Base-by-base conservation (phyloP, 2,329 filamentous ascomycete species). In the Alternaria arborescens region DNA sequence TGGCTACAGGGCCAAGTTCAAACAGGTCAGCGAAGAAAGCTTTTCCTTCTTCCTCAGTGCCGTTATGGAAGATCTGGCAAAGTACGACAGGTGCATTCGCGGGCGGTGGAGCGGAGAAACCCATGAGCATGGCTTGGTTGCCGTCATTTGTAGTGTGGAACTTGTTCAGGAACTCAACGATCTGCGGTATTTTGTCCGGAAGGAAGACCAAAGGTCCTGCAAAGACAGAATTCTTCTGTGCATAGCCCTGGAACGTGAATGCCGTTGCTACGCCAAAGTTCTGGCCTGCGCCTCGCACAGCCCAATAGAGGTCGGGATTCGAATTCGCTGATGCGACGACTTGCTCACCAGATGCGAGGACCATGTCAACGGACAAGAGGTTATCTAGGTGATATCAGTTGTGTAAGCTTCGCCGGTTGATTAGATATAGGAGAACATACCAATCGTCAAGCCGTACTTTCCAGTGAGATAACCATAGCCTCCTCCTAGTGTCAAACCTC, bases 401-500 rank as follows among this genome's bases (percentile, higher is more conserved):
- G 30, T 28, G n/a, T 20, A 32, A 28, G 18, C 22, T 43, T 12
- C 8, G 20, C 20, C 14, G 12, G 14, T 18, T 43, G 8, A 22
- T 26, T 18, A 36, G 11, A 22, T 16, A 30, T 2, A 11, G 24
- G n/a, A 24, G 3, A 14, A 60, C 52, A 44, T 81, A 72, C 86
- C 85, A 51, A 86, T 83, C 0, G 80, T 80, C 7, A 89, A 78
- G 0, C 88, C 88, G 53, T 86, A 78, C 32, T 79, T 77, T 1
- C 85, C 84, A 26, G 81, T 83, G 16, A 89, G 76, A 73, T 84
- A 83, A 1, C 88, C 86, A 67, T 86, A 87, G 1, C 87, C 87
- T 24, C 87, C 87, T 1, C 86, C 86, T 72, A 78, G 59, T 1
- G 74, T 77, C 14, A 89, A 77, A 0, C 86, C 88, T 2, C 86